A percentile compares a stretch with the other conserved stretches of the same genome.
These are phyloP conservation scores for Ettlia oleoabundans DNA, from an alignment of 139 green algal species.

Conservation along the genomic window DNA sequence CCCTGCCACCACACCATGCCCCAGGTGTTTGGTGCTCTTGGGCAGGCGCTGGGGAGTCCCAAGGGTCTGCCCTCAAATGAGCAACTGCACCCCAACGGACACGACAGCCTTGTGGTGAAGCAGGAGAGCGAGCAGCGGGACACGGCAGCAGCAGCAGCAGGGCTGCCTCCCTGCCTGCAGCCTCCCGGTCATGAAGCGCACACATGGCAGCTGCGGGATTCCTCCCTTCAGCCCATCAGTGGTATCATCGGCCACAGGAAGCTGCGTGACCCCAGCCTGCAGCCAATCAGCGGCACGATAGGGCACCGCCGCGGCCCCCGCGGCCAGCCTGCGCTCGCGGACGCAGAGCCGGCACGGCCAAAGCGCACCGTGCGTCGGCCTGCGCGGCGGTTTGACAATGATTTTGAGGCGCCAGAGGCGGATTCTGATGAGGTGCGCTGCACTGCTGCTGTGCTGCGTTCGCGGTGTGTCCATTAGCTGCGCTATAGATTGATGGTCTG, in stretches of 20 bases:
- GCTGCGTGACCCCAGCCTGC: constrained; percentile 21
- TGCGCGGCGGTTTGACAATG: constrained; percentile 27
- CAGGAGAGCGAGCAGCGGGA: neutral
- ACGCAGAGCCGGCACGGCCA: constrained; percentile 13
- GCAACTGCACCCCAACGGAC: neutral
- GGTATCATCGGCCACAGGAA: neutral
- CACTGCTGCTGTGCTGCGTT: neutral
- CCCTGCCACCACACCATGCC: too few relatives aligned
- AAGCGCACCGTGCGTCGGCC: constrained; percentile 25
- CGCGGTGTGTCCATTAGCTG: neutral
- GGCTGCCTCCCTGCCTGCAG: neutral
- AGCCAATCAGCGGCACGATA: constrained; percentile 29
- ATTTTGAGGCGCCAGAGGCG: constrained; percentile 17
- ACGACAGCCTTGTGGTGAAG: neutral
- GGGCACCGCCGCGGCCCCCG: neutral
- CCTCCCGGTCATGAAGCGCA: neutral
- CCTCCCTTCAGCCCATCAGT: neutral
- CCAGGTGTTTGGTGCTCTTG: neutral
- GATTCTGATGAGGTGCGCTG: constrained; percentile 30
- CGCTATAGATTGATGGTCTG: neutral
- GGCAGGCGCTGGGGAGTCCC: neutral
- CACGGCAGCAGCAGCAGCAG: neutral
- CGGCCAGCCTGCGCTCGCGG: neutral
- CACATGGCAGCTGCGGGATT: neutral
- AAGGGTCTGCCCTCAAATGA: neutral